Percentiles rank a stretch among this genome's conserved stretches.
These are phyloP conservation scores for Begonia fuchsioides DNA, from an alignment of 306 rosid genomes.

Conservation along the genomic window DNA sequence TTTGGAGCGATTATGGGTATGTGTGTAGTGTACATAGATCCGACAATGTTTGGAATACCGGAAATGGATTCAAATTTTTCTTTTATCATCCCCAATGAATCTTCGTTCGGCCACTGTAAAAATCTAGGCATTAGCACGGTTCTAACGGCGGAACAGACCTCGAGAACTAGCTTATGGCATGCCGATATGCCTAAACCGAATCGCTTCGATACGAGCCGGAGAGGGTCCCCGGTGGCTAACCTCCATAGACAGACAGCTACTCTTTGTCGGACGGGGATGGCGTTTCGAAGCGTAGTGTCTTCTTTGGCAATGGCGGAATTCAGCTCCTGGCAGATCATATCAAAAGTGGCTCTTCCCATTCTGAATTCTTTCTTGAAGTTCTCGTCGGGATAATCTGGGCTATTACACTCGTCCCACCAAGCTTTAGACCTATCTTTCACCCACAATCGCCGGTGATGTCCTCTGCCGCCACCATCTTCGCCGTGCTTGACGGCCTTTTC, in stretches of 20 bases:
- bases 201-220: constrained; percentile 59
- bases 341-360: constrained; percentile 72
- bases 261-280: constrained; percentile 78
- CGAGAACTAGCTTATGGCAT: constrained; percentile 81
- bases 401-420: constrained; percentile 95
- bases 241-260: constrained; percentile 94
- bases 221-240: constrained; percentile 90
- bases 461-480: constrained; percentile 11
- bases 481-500: constrained; percentile 9
- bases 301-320: constrained; percentile 76
- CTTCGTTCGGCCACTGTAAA: constrained; percentile 73
- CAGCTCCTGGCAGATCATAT: constrained; percentile 67
- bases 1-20: constrained; percentile 92
- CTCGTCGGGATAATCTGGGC: constrained; percentile 61
- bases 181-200: constrained; percentile 92
- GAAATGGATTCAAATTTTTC: constrained; percentile 49
- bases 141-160: constrained; percentile 77
- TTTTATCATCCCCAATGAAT: constrained; percentile 25
- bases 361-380: constrained; percentile 76
- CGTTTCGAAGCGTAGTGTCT: constrained; percentile 63
- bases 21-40: constrained; percentile 87
- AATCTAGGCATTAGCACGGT: constrained; percentile 77
- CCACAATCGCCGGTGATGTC: constrained; percentile 62
- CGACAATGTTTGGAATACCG: constrained; percentile 74
- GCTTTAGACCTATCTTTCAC: constrained; percentile 89